These are phyloP conservation scores for Dioscorea zingiberensis DNA, from an alignment of 106 monocot species.

Conservation along the genomic window DNA sequence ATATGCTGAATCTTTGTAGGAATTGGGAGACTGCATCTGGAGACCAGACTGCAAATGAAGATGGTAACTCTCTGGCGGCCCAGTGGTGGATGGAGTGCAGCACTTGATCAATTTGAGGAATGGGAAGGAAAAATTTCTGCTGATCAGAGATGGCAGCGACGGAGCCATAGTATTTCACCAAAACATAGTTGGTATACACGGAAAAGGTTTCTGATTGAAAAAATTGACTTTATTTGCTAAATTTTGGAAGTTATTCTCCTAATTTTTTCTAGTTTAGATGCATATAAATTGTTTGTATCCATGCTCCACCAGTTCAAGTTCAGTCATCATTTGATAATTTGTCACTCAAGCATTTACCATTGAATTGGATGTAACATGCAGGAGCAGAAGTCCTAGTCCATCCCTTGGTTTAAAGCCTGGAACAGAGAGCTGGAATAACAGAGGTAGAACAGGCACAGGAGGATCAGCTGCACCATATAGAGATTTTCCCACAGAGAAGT, in stretches of 20 bases:
- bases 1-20: too few species aligned
- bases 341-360: background rate
- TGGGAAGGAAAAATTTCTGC: background rate
- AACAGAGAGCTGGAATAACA: background rate
- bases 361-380: background rate
- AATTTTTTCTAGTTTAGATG: background rate
- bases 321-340: background rate
- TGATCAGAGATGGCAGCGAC: background rate
- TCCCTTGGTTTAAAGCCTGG: background rate
- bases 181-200: background rate
- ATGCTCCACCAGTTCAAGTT: background rate
- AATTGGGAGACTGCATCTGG: background rate
- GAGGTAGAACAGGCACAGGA: conserved; percentile 1
- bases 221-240: background rate
- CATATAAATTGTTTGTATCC: background rate
- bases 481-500: conserved; percentile 21
- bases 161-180: background rate
- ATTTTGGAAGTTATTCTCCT: background rate
- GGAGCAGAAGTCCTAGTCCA: conserved; percentile 6
- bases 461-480: conserved; percentile 5
- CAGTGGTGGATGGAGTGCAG: background rate
- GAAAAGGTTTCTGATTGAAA: background rate
- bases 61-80: background rate
- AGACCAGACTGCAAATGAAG: background rate
- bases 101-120: background rate